Evolutionary conservation across 805 yeast genomes (phyloP), one percentile per base, ranked within the genome.

Genomic region (Metschnikowia amazonensis): DNA sequence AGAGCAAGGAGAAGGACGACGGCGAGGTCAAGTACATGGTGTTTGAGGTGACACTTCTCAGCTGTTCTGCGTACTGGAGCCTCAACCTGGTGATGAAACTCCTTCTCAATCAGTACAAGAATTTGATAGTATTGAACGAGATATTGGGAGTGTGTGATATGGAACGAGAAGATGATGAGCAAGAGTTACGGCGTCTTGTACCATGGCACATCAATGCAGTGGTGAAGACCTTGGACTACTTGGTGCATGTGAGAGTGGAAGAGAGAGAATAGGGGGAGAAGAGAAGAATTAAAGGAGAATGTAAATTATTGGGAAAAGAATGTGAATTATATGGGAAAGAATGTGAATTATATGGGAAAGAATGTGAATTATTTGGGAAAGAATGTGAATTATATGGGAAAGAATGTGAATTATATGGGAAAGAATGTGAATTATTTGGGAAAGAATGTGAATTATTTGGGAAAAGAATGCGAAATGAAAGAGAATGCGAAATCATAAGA

Each of bases 171-270:
- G 25, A 14, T 17, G 49, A 42, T 7, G 38, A 32, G 27, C 42
- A 10, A 33, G 51, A 31, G 20, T 48, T 53, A 13, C 43, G 47
- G 7, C 36, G 77, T 0, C 63, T 81, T 31, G 69, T 81, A 2
- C 95, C 95, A 21, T 83, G 89, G 84, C 92, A 86, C 60, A 74
- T 86, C 20, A 63, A 77, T 11, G 81, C 89, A 0, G 94, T 86
- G 9, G 72, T 77, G 25, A 84, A 81, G 54, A 69, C 79, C 51
- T 62, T 86, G 56, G 79, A 74, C 40, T 75, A 74, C 41, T 61
- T 86, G 45, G 77, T 79, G 1, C 89, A 85, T 60, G 61, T 84
- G 3, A 66, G 69, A 31, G 83, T 83, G 3, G 59, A 49, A 16
- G 41, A 37, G 13, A 14, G 23, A n/a, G 30, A 24, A 8, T 6